Base-by-base conservation (phyloP, 495 filamentous ascomycete genomes). In the Melanomma pulvis-pyrius region DNA sequence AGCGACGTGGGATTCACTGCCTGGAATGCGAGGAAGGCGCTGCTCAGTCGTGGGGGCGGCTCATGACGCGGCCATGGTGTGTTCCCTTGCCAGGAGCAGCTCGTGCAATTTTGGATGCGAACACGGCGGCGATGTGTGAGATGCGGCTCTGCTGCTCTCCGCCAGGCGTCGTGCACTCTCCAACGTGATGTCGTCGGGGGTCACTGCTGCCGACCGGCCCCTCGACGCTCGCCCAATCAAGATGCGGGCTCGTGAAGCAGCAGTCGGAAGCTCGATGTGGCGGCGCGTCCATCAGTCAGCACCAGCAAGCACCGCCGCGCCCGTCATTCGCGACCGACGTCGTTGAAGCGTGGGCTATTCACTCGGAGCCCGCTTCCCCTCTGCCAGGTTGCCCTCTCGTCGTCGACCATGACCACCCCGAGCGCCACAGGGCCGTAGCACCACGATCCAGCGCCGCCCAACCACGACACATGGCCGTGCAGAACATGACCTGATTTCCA, bases 401-500 rank as follows among this genome's bases (percentile, higher is more conserved):
- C 30, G 5, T 53, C 48, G 48, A 62, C 48, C 29, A 62, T 62
- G 59, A 6, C n/a, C 48, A 0, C 30, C 19, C n/a, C 26, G 57
- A 39, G 48, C 47, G 22, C 51, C 55, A 21, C 39, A 19, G 24
- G 44, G 9, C 59, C 47, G n/a, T 36, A 54, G 19, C 32, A 1
- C 46, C 41, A 17, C 47, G n/a, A 49, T 5, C 52, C 44, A 32
- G 49, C 44, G 21, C 57, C 24, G 13, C 3, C 32, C 53, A 44
- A 13, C 29, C 26, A 3, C 29, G 30, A 25, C 50, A 9, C 22
- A 21, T 25, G 13, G 8, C 7, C 48, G 48, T n/a, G 21, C 19
- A 24, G 39, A 54, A 32, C 46, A 68, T 68, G 65, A 34, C 32
- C 46, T 68, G 53, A 59, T 1, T 9, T 41, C 3, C 22, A 61